These are phyloP conservation scores for Diplocarpon rosae DNA, from an alignment of 2,329 filamentous ascomycete species.

Conservation along the genomic window DNA sequence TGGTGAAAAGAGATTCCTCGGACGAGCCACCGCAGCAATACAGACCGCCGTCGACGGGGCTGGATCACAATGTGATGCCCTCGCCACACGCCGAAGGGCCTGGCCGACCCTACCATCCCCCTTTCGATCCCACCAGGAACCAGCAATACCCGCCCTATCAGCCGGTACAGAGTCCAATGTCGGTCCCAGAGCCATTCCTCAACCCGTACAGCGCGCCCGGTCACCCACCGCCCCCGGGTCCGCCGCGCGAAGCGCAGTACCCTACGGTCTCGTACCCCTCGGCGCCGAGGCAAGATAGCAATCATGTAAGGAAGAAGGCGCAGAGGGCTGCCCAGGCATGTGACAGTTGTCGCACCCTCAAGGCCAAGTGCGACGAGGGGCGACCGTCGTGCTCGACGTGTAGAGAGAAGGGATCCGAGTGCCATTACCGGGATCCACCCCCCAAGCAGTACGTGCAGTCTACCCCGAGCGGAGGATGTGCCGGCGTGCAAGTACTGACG, in stretches of 20 bases:
- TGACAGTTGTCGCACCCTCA: conserved; percentile 76
- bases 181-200: conserved; percentile 17
- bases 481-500: conserved; percentile 11
- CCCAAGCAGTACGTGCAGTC: conserved; percentile 77
- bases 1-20: conserved; percentile 43
- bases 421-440: conserved; percentile 81
- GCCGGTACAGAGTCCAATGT: conserved; percentile 22
- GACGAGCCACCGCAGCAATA: conserved; percentile 30
- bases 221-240: conserved; percentile 7
- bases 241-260: conserved; percentile 14
- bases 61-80: conserved; percentile 20
- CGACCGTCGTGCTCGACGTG: conserved; percentile 71
- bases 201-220: conserved; percentile 13
- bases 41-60: conserved; percentile 22
- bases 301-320: conserved; percentile 21
- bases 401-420: conserved; percentile 72
- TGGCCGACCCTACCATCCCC: conserved; percentile 14
- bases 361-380: conserved; percentile 85
- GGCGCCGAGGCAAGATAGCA: conserved; percentile 2
- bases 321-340: conserved; percentile 55
- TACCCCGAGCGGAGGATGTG: conserved; percentile 6
- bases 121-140: conserved; percentile 15
- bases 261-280: conserved; percentile 17
- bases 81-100: conserved; percentile 20
- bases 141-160: conserved; percentile 8